Percentiles rank a stretch among this genome's conserved stretches.
phyloP scores from a whole-genome alignment of 176 grass and related monocot genomes.

The Cenchrus purpureus region DNA sequence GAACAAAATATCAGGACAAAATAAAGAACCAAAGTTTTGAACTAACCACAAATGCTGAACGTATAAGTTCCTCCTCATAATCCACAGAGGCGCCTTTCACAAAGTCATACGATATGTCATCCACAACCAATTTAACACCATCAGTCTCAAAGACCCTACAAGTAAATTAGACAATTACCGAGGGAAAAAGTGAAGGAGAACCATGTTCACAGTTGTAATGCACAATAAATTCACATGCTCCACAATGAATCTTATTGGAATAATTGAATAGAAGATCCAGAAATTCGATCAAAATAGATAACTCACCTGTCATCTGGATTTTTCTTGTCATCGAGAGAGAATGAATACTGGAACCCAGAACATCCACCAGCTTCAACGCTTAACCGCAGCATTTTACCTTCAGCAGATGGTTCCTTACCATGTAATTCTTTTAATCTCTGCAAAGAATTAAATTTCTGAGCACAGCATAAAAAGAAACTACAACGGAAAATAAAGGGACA shows the following conservation, averaged over 20 bases:
- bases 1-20: constrained; percentile 12
- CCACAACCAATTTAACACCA: constrained; percentile 82
- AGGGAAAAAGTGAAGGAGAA: not conserved
- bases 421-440: constrained; percentile 86
- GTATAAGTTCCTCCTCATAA: constrained; percentile 88
- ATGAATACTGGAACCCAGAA: constrained; percentile 90
- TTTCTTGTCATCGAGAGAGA: constrained; percentile 71
- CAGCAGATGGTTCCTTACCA: constrained; percentile 53
- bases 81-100: constrained; percentile 90
- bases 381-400: constrained; percentile 82
- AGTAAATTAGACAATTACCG: not conserved
- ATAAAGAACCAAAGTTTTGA: not conserved
- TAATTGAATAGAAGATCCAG: not conserved
- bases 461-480: not conserved
- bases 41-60: constrained; percentile 83
- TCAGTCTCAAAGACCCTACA: constrained; percentile 86
- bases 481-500: not conserved
- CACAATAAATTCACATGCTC: not conserved
- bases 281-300: not conserved
- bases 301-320: constrained; percentile 48
- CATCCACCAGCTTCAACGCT: constrained; percentile 91
- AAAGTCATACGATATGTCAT: constrained; percentile 88
- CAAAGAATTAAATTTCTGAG: constrained; percentile 28
- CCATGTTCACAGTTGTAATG: not conserved
- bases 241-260: not conserved